phyloP scores from a whole-genome alignment of 768 basidiomycete genomes.

The Mycena leptocephala region DNA sequence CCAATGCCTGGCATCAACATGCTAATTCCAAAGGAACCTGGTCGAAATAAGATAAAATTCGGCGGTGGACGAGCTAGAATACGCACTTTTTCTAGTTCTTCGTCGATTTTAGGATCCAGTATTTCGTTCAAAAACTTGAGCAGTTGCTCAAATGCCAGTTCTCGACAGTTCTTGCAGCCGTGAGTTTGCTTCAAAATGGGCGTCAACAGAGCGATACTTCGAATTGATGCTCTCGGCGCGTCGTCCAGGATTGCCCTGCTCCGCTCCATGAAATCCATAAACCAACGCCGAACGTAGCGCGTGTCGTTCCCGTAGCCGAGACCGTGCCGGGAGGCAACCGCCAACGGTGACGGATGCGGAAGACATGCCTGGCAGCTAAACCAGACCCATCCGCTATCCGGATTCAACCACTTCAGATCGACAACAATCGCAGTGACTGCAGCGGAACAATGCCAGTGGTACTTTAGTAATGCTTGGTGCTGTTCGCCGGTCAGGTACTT shows the following conservation, averaged over 20 bases:
- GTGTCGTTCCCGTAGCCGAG: not conserved
- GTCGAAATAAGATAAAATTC: not conserved
- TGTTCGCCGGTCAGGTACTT: constrained; percentile 1
- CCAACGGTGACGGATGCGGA: not conserved
- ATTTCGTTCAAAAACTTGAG: not conserved
- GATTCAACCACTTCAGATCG: not conserved
- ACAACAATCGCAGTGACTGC: not conserved
- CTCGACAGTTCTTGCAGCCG: constrained; percentile 1
- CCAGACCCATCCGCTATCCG: not conserved
- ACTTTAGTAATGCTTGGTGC: not conserved
- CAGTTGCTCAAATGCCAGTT: not conserved
- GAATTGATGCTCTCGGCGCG: not conserved
- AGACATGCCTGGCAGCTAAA: constrained; percentile 3
- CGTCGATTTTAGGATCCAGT: not conserved
- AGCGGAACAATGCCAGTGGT: not conserved
- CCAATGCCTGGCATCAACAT: not conserved
- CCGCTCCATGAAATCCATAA: constrained; percentile 5
- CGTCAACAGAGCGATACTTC: not conserved
- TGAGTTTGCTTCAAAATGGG: not conserved
- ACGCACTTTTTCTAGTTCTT: not conserved
- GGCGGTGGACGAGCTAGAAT: not conserved
- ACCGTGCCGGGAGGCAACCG: not conserved
- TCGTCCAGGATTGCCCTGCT: not conserved
- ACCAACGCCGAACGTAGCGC: not conserved
- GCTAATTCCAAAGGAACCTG: not conserved